Evolutionary conservation across 148 eudicot species (phyloP).

Genomic region (Cornus suecica): DNA sequence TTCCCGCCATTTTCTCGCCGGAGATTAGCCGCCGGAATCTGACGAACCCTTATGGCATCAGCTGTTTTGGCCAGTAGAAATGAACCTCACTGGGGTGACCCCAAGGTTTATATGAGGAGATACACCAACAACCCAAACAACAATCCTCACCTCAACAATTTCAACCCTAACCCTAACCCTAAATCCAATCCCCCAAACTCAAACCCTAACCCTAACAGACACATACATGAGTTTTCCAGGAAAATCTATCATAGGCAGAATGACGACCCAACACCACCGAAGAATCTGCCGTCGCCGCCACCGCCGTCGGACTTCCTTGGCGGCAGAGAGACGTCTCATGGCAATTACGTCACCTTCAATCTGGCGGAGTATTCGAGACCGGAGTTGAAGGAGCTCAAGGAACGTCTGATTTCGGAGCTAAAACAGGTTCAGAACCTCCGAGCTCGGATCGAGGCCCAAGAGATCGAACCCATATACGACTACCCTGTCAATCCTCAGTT

Average conservation of each 20-base stretch:
- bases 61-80: constrained; percentile 35
- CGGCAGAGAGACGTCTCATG: not conserved
- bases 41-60: constrained; percentile 35
- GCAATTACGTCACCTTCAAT: constrained; percentile 27
- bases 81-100: constrained; percentile 28
- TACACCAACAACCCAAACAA: not conserved
- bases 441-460: constrained; percentile 20
- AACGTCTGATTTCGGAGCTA: constrained; percentile 42
- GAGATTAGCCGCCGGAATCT: constrained; percentile 15
- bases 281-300: not conserved
- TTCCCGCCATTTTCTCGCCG: constrained; percentile 15
- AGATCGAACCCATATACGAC: not conserved
- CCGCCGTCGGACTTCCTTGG: not conserved
- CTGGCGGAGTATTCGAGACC: constrained; percentile 30
- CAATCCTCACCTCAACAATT: constrained; percentile 17
- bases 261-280: constrained; percentile 11
- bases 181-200: constrained; percentile 12
- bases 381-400: constrained; percentile 36
- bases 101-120: constrained; percentile 23
- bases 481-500: not conserved
- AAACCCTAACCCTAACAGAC: constrained; percentile 16
- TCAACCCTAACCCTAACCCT: constrained; percentile 40
- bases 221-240: not conserved
- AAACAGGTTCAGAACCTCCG: constrained; percentile 32
- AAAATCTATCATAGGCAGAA: not conserved